Percentiles rank a stretch among this genome's conserved stretches.
phyloP scores from a whole-genome alignment of 1,284 basidiomycete genomes.

The Anthracocystis walkeri region DNA sequence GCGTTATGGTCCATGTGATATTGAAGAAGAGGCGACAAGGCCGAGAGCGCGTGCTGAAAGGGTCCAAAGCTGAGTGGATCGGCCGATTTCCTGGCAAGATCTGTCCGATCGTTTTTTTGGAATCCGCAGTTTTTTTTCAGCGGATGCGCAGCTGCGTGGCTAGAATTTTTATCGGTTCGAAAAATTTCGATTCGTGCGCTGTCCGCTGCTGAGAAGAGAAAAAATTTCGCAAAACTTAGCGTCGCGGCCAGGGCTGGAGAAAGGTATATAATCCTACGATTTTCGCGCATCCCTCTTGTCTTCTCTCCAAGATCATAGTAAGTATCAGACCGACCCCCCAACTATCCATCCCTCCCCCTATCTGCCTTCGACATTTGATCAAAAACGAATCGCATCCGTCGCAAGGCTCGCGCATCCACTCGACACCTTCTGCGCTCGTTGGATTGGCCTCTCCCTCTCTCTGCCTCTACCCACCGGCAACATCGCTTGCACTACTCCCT shows the following conservation, averaged over 20 bases:
- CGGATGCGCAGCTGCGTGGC: background rate
- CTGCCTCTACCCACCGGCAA: background rate
- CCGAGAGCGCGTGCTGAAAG: no score
- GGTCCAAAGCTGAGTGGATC: background rate
- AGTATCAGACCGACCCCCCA: constrained; percentile 36
- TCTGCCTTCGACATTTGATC: background rate
- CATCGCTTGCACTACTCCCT: background rate
- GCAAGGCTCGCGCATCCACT: background rate
- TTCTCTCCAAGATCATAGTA: constrained; percentile 58
- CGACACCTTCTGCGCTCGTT: background rate
- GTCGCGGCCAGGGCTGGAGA: background rate
- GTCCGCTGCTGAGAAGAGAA: constrained; percentile 2
- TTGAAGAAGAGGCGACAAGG: background rate
- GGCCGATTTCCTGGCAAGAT: background rate
- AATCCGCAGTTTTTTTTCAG: constrained; percentile 5
- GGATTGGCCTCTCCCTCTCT: background rate
- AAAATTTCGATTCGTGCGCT: constrained; percentile 26
- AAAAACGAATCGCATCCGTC: background rate
- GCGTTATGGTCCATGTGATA: background rate
- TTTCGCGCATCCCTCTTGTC: constrained; percentile 36
- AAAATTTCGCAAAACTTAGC: constrained; percentile 19
- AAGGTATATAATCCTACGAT: constrained; percentile 46
- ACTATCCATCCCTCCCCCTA: constrained; percentile 13
- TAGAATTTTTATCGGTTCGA: background rate
- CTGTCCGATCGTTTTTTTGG: background rate